Base-by-base conservation (phyloP, 495 filamentous ascomycete genomes). In the Sphaerosporella brunnea region DNA sequence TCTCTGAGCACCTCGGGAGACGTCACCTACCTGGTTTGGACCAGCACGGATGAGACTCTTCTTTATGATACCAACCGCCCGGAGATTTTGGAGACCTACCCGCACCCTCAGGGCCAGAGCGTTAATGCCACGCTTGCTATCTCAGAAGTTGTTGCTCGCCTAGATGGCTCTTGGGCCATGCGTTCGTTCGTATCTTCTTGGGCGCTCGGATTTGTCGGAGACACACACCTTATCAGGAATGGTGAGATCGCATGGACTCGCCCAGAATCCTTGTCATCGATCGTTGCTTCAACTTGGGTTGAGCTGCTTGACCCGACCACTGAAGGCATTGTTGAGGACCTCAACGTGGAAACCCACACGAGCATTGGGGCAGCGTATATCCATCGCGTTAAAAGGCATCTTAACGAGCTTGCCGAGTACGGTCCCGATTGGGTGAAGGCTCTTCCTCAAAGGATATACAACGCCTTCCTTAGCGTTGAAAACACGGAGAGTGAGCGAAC, bases 281-380 rank as follows among this genome's bases (percentile, higher is more conserved):
- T 74, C 13, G 67, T 82, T 26, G 79, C 81, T 42, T 85, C 86
- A 32, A 71, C 70, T 9, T 95, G 82, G 71, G 84, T 78, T 3
- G 82, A 87, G 39, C 69, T 78, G 23, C 56, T 70, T 4, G 61
- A 65, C 10, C 78, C 80, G 25, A 69, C 71, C 45, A 71, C 74
- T 20, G 78, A 88, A 58, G 72, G 75, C 21, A 66, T 95, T 35
- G 87, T 74, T 1, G 76, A 80, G 56, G 75, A 87, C 30, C 69
- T 99, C 23, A 77, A 93, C 49, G 74, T 78, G 5, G 90, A 99
- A 63, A 81, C 80, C 8, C 82, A 95, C 57, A 78, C 77, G 60
- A 88, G 80, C 56, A 65, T 84, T 9, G 54, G 78, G 15, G 68
- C 71, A 35, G 90, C 92, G 13, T 99, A 94, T 56, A 67, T 87